Conservation (phyloP, 2,329 filamentous ascomycete genomes). For the Didymosphaeria variabile region DNA sequence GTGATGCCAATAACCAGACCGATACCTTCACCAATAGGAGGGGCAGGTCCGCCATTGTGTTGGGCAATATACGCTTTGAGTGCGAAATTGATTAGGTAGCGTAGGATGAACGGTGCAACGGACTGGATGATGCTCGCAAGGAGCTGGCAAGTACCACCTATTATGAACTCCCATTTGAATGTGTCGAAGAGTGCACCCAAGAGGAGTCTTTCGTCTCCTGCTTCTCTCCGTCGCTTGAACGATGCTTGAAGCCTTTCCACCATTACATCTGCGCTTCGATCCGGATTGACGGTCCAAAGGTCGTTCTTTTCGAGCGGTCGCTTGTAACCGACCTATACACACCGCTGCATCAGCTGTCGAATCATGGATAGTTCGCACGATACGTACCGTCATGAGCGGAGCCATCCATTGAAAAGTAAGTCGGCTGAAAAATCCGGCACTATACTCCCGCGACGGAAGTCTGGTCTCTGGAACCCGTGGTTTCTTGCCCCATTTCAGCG, state of each 20-base stretch:
- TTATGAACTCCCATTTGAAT: constrained; percentile 83
- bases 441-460: constrained; percentile 71
- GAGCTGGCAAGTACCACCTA: constrained; percentile 82
- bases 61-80: constrained; percentile 77
- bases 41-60: constrained; percentile 62
- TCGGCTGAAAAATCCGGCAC: constrained; percentile 76
- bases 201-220: constrained; percentile 77
- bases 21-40: constrained; percentile 77
- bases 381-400: constrained; percentile 72
- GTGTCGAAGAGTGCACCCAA: constrained; percentile 86
- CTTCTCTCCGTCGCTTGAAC: constrained; percentile 73
- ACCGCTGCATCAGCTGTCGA: constrained; percentile 15
- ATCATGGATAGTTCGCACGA: constrained; percentile 5
- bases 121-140: constrained; percentile 76
- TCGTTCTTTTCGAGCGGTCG: constrained; percentile 84
- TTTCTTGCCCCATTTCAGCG: constrained; percentile 57
- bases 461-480: constrained; percentile 66
- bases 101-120: constrained; percentile 82
- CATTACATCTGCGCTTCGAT: constrained; percentile 75
- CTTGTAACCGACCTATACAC: constrained; percentile 77
- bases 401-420: constrained; percentile 92
- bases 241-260: constrained; percentile 71
- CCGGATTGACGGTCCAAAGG: constrained; percentile 87
- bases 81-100: constrained; percentile 87
- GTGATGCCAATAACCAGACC: constrained; percentile 87